Evolutionary conservation across 164 flowering plant species (phyloP), one percentile per base, ranked within the genome.

Genomic region (Sextonia rubra): DNA sequence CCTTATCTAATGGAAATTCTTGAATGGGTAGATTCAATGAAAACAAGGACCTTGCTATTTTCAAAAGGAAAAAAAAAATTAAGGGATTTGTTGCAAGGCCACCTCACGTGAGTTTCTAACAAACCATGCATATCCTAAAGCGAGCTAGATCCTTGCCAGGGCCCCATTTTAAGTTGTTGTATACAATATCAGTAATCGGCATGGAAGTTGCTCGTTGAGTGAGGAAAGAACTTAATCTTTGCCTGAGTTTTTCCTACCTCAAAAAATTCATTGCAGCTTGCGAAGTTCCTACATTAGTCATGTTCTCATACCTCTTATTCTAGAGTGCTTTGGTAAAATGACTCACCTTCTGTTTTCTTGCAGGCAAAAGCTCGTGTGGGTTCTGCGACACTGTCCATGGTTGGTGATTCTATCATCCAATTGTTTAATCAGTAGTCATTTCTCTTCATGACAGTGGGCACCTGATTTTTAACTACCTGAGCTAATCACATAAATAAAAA

Each of bases 311-410:
- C 17, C 0, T 52, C 58, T 52, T 4, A 1, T 0, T 63, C 6
- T 63, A 26, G 29, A 20, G 60, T 25, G 23, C 17, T 22, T 61
- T 9, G 64, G 3, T 61, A 61, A 61, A 24, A 61, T 24, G 24
- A 61, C 44, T 37, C 44, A 61, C 9, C 64, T 2, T 61, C 27
- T 15, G 27, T 29, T 78, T 47, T 24, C 60, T 79, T 83, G 82
- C 91, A 96, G 98, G 99, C 99, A 62, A 96, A 96, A 80, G 98
- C 98, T 74, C 98, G 99, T 71, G 71, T 94, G 62, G 98, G 98
- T 55, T 96, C 99, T 27, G 98, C 99, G 73, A 96, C 99, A 64
- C 85, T 96, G 29, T 96, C 99, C 67, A 96, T 91, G 98, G 97
- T 95, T 61, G 37, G 90, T 65, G 26, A 12, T 65, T 49, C 9